Conservation (phyloP, 345 rosid species). For the Leavenworthia alabamica region DNA sequence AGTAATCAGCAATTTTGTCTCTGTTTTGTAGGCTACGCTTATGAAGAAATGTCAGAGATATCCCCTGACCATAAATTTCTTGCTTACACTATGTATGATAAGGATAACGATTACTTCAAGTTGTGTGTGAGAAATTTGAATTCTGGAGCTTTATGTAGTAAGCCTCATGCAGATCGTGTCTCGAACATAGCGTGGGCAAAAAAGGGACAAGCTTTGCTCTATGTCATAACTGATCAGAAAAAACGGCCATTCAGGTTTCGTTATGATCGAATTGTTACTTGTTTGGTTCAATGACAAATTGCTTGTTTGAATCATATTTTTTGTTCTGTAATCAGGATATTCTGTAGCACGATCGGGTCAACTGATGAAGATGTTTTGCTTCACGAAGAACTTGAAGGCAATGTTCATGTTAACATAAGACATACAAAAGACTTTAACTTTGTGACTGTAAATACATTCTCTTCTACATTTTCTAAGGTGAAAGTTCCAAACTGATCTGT, state of each 20-base stretch:
- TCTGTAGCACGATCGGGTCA: slow-evolving; percentile 84
- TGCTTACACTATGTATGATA: slow-evolving; percentile 98
- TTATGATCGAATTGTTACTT: slow-evolving; percentile 6
- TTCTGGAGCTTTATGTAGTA: slow-evolving; percentile 86
- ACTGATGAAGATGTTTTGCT: slow-evolving; percentile 82
- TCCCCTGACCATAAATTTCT: slow-evolving; percentile 87
- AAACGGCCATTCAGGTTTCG: slow-evolving; percentile 72
- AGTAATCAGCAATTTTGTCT: not conserved
- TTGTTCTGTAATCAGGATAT: slow-evolving; percentile 39
- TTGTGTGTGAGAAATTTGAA: slow-evolving; percentile 77
- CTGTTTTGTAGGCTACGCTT: slow-evolving; percentile 65
- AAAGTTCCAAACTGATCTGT: slow-evolving; percentile 7
- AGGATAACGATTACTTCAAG: slow-evolving; percentile 76
- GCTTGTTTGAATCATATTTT: not conserved
- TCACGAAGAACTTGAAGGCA: slow-evolving; percentile 64
- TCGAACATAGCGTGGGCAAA: slow-evolving; percentile 88
- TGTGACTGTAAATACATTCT: slow-evolving; percentile 63
- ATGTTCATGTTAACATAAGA: slow-evolving; percentile 56
- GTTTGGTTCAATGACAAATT: slow-evolving; percentile 1
- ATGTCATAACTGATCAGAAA: slow-evolving; percentile 76
- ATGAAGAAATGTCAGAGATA: slow-evolving; percentile 86
- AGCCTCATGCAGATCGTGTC: slow-evolving; percentile 80
- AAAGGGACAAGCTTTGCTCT: slow-evolving; percentile 77
- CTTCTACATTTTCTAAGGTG: slow-evolving; percentile 74
- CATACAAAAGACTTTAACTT: slow-evolving; percentile 81